Evolutionary conservation across 116 monocot species (phyloP), one percentile per base, ranked within the genome.

Genomic region (Trichopus zeylanicus): DNA sequence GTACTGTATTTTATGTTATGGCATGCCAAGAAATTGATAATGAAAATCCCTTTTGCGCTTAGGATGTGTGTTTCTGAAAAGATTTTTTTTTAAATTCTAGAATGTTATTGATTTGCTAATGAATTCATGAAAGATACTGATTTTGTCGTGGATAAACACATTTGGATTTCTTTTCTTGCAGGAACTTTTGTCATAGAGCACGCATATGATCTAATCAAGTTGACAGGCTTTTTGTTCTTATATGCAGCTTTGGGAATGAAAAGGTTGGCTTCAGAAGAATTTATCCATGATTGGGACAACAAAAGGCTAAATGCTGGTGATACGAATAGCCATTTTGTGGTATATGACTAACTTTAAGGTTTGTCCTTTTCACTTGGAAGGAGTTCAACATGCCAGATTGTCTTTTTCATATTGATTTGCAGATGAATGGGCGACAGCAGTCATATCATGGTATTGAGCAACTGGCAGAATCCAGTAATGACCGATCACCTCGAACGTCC

Each of bases 251-350:
- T 89, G 67, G 91, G 91, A 22, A 84, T 77, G 39, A 97, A 97
- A 49, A 63, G 95, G 18, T 67, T 84, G 72, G 95, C 95, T 32
- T 84, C 90, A 25, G 91, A 97, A 42, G 95, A 90, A 58, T n/a
- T n/a, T n/a, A 35, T 70, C 18, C 70, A 75, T 75, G 90, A 75
- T 18, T 90, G 78, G 90, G 87, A 97, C 55, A 90, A 75, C 56
- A 97, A 97, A 75, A 81, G 95, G 64, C 73, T 97, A 19, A 81
- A 90, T 80, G 81, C 91, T 25, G 91, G 95, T 55, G 68, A 79
- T 60, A 56, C 67, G 34, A 66, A 67, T 54, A 30, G 26, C 34
- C 67, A 73, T 28, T 71, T 81, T 73, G n/a, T 72, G 80, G 85
- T 86, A 75, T n/a, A n/a, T 33, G 61, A 53, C 12, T 18, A 57